Evolutionary conservation across 768 basidiomycete genomes (phyloP), one percentile per base, ranked within the genome.

Genomic region (Filobasidium wieringae): DNA sequence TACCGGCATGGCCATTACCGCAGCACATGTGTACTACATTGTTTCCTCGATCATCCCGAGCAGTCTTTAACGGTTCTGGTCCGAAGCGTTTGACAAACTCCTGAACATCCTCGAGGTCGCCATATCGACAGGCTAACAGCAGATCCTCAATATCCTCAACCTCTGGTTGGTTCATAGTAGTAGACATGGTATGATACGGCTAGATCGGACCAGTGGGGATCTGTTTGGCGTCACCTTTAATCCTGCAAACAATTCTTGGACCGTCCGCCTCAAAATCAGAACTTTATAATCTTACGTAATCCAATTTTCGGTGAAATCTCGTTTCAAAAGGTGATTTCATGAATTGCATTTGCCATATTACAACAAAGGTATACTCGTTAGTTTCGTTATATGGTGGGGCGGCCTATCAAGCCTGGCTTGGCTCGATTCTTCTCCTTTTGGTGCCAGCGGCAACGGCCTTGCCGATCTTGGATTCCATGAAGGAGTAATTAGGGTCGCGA

Each of bases 1-100:
- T 66, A 92, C 91, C 88, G 75, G 77, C 65, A 77, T 95, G 91
- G 0, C 91, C 91, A 73, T 96, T 96, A 0, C 80, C 91, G 57
- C 81, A 83, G 14, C 80, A 78, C 90, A 93, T 93, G 72, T 95
- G 91, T 36, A 95, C 75, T 37, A 83, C 75, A 1, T 80, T 82
- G 76, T 90, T 95, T 36, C 81, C 84, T 68, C 86, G 81, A 40
- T 84, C 84, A 75, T 93, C 91, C 39, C 78, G 80, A 12, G 82
- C 73, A 34, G 71, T 68, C 36, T 73, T 72, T 0, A 79, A 57
- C 5, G 75, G 75, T 15, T 63, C 63, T 1, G 74, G 57, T 9
- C 86, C 83, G 69, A 82, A 85, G 34, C 77, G 75, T 22, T 78
- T 71, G 27, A 86, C 75, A 62, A 86, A 92, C 2, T 76, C 75